Evolutionary conservation across 2,329 filamentous ascomycete species (phyloP), one percentile per base, ranked within the genome.

Genomic region (Zymoseptoria brevis): DNA sequence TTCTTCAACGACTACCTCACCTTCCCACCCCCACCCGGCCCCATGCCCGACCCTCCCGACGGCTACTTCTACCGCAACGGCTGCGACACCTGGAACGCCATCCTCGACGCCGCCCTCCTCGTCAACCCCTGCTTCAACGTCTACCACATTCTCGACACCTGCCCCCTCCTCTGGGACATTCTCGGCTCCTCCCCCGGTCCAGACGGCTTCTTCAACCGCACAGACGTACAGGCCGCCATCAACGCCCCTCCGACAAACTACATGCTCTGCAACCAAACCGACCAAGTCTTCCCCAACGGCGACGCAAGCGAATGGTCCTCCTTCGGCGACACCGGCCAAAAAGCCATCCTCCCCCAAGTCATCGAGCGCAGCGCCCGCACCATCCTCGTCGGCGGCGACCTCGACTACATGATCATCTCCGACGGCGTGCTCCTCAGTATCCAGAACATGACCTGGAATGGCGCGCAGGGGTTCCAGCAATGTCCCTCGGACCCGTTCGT

Each of bases 1-100:
- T 75, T 81, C 67, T 67, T 86, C 19, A 71, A 82, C n/a, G 79
- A 80, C 26, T 77, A 78, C 61, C 69, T 75, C 50, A 63, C 60
- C 1, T 75, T 68, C 52, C 73, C 74, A 19, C 54, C 48, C 19
- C 68, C 74, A 0, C 57, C 59, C 3, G 69, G 63, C 16, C 64
- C 68, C 30, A 67, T 71, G 24, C 62, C 60, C 8, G 50, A 57
- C 11, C 56, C 48, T n/a, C 54, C 45, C 2, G n/a, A 48, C 22
- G 22, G 50, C 35, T 16, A n/a, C 35, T 6, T n/a, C 35, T 45
- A 16, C 35, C 35, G 35, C 35, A 19, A 19, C 5, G 30, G 49
- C 16, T 57, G 55, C 26, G 55, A 58, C 19, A 54, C 57, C 5
- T 57, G 58, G 19, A 55, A 54, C 54, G 30, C 35, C 22, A 57